Percentiles rank a stretch among this genome's conserved stretches.
These are phyloP conservation scores for Penicillium glabrum DNA, from an alignment of 2,329 filamentous ascomycete genomes.

Conservation along the genomic window DNA sequence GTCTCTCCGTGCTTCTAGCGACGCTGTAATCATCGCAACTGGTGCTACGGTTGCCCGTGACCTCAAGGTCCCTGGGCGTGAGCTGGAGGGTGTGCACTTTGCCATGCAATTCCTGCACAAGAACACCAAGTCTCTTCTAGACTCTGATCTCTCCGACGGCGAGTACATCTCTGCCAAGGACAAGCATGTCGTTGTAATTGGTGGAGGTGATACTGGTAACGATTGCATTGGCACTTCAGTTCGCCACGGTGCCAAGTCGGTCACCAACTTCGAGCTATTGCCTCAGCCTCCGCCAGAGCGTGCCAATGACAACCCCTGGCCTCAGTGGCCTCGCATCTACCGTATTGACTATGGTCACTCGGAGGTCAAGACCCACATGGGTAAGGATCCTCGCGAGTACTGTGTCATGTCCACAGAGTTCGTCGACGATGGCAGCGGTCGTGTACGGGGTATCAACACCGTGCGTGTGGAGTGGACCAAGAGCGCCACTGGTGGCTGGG, in stretches of 20 bases:
- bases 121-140: constrained; percentile 96
- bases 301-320: constrained; percentile 94
- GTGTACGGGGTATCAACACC: constrained; percentile 94
- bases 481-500: constrained; percentile 85
- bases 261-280: constrained; percentile 94
- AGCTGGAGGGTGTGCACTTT: constrained; percentile 87
- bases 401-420: constrained; percentile 99
- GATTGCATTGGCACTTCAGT: constrained; percentile 97
- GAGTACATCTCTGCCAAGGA: constrained; percentile 91
- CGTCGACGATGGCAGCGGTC: constrained; percentile 80
- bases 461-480: constrained; percentile 96
- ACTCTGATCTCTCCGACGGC: constrained; percentile 80
- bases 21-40: constrained; percentile 87
- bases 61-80: constrained; percentile 84
- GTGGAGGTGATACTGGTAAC: constrained; percentile 95
- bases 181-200: constrained; percentile 95
- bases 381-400: constrained; percentile 93
- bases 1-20: constrained; percentile 70
- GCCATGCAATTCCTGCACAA: constrained; percentile 97
- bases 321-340: constrained; percentile 97
- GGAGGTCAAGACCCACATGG: constrained; percentile 93
- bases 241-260: constrained; percentile 90
- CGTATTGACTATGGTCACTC: constrained; percentile 97
- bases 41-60: constrained; percentile 92
- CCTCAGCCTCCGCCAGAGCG: constrained; percentile 90